Evolutionary conservation across 2,329 filamentous ascomycete species (phyloP), one percentile per base, ranked within the genome.

Genomic region (Colletotrichum sansevieriae): DNA sequence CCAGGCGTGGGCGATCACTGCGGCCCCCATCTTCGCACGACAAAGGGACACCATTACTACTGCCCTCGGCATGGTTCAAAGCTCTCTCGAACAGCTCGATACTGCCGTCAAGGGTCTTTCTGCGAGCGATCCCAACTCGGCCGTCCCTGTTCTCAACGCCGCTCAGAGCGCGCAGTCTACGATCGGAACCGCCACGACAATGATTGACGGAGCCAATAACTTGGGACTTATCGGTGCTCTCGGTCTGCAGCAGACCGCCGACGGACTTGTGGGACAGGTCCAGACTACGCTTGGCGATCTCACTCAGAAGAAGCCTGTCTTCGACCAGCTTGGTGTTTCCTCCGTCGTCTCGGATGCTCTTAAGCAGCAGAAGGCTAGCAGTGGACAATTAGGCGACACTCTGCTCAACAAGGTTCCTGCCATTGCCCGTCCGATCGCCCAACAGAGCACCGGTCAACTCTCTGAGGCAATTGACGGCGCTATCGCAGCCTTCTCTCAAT

Each of bases 1-100:
- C 22, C 62, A 69, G 55, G 62, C 56, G 62, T 69, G 56, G 66
- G 66, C 55, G 47, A 66, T 69, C 49, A 15, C 66, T 49, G 66
- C 66, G 18, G 47, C 55, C 4, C 66, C 66, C 10, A 39, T 61
- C 12, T 12, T 66, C 33, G n/a, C 54, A 13, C 62, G 66, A 13
- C 62, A 69, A 29, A 12, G 6, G n/a, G 49, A 66, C 15, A 52
- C 44, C 33, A 69, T 69, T 15, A 69, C 66, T 18, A 22, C 47
- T 10, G 66, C 66, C n/a, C 56, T 69, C 18, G 47, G 33, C n/a
- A 61, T 51, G 62, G 62, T 69, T 0, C 41, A 55, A 18, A n/a
- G 3, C 18, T 69, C 66, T 5, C 66, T 69, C 3, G 3, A 33
- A 9, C 55, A 60, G 11, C 66, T 69, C 41, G 66, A 69, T 18